These are phyloP conservation scores for Trypanosoma lewisi DNA, from an alignment of 208 protist species.

Conservation along the genomic window DNA sequence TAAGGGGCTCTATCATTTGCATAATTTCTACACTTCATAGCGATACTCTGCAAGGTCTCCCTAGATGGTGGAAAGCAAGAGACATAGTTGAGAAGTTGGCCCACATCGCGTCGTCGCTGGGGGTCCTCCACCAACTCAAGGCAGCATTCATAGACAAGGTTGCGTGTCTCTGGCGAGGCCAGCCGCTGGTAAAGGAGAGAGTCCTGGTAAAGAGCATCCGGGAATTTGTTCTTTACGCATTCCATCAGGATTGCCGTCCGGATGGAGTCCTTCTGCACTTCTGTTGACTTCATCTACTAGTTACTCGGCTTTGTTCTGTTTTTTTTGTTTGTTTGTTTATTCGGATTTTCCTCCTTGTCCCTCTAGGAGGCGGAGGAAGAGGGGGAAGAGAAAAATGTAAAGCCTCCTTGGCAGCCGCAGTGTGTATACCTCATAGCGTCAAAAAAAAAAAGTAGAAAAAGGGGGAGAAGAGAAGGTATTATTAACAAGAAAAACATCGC, in stretches of 20 bases:
- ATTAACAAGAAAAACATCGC: too few species aligned
- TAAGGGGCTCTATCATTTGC: constrained; percentile 20
- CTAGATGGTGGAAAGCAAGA: constrained; percentile 69
- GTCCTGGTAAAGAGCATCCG: constrained; percentile 7
- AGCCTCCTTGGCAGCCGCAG: too few species aligned
- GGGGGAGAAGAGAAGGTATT: too few species aligned
- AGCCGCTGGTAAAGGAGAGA: constrained; percentile 34
- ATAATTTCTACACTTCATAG: constrained; percentile 23
- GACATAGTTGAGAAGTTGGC: constrained; percentile 58
- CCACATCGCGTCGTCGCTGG: constrained; percentile 51
- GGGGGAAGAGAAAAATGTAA: too few species aligned
- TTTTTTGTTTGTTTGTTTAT: constrained; percentile 4
- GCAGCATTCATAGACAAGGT: constrained; percentile 68
- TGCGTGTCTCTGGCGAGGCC: constrained; percentile 44
- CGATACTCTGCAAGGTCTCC: constrained; percentile 38
- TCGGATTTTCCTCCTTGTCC: neutral
- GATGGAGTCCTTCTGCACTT: constrained; percentile 32
- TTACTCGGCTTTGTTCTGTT: neutral
- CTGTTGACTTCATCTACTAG: constrained; percentile 24
- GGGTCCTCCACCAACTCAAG: constrained; percentile 64
- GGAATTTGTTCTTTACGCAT: constrained; percentile 28
- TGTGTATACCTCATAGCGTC: too few species aligned
- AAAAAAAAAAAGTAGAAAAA: too few species aligned
- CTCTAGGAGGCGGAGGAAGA: too few species aligned
- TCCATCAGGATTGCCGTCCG: constrained; percentile 27